These are phyloP conservation scores for Aspergillus brasiliensis DNA, from an alignment of 2,329 filamentous ascomycete genomes.

Conservation along the genomic window DNA sequence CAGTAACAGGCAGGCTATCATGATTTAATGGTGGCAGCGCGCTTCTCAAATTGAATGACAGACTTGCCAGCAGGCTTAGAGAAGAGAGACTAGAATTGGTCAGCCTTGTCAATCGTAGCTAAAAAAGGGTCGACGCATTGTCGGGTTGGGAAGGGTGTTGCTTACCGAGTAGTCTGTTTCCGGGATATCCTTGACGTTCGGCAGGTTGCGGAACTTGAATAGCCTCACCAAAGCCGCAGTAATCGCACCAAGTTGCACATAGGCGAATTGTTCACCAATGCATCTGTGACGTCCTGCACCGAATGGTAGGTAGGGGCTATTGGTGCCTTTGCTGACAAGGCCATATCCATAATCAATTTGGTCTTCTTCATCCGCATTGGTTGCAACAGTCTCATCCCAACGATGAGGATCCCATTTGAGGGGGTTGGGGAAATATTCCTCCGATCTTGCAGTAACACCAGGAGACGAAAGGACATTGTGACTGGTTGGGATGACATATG, in stretches of 20 bases:
- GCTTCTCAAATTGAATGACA: constrained; percentile 71
- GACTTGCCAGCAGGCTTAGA: constrained; percentile 72
- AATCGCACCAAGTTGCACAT: constrained; percentile 87
- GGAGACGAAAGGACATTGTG: constrained; percentile 85
- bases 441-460: constrained; percentile 73
- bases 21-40: constrained; percentile 29
- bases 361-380: constrained; percentile 61
- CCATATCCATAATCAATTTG: constrained; percentile 94
- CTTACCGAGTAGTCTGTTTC: constrained; percentile 60
- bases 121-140: not conserved
- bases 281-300: constrained; percentile 90
- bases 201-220: constrained; percentile 73
- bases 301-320: constrained; percentile 90
- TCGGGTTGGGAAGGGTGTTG: not conserved
- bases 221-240: constrained; percentile 72
- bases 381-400: constrained; percentile 67
- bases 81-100: constrained; percentile 59
- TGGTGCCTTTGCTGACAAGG: constrained; percentile 84
- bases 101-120: not conserved
- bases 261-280: constrained; percentile 96
- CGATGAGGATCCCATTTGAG: constrained; percentile 85
- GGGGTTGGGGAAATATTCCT: constrained; percentile 78
- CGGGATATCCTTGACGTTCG: constrained; percentile 30
- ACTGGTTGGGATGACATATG: constrained; percentile 76
- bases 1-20: constrained; percentile 15